A percentile compares a stretch with the other conserved stretches of the same genome.
Evolutionary conservation across 208 protist genomes (phyloP).

Genomic region (Leishmania gerbilli): DNA sequence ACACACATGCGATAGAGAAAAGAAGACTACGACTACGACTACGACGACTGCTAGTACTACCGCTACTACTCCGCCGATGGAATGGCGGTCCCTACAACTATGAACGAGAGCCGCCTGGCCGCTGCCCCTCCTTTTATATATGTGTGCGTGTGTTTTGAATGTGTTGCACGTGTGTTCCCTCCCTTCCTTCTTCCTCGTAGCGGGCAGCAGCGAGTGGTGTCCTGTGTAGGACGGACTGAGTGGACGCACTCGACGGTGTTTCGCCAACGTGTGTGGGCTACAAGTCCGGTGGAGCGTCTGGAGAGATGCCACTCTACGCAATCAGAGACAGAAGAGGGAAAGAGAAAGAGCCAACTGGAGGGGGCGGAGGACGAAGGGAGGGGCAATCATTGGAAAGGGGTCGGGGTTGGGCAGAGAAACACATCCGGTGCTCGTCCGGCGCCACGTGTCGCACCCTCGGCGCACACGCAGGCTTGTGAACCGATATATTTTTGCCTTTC

Average conservation of each 20-base stretch:
- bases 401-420: too few relatives aligned
- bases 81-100: not conserved
- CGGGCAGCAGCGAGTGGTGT: not conserved
- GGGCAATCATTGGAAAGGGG: not conserved
- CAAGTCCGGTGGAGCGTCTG: not conserved
- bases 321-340: not conserved
- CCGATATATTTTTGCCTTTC: not conserved
- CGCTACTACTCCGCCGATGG: not conserved
- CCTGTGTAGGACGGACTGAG: not conserved
- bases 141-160: not conserved
- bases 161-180: not conserved
- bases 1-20: not conserved
- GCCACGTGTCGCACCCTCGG: not conserved
- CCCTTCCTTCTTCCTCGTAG: not conserved
- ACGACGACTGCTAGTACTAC: too few relatives aligned
- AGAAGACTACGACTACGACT: not conserved
- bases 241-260: not conserved
- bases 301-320: conserved; percentile 3
- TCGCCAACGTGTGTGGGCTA: not conserved
- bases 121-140: too few relatives aligned
- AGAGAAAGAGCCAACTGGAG: not conserved
- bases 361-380: not conserved
- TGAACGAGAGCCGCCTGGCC: not conserved
- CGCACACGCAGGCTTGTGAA: not conserved
- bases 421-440: not conserved